phyloP scores from a whole-genome alignment of 2,329 filamentous ascomycete genomes.

The Pseudogymnoascus sp. region DNA sequence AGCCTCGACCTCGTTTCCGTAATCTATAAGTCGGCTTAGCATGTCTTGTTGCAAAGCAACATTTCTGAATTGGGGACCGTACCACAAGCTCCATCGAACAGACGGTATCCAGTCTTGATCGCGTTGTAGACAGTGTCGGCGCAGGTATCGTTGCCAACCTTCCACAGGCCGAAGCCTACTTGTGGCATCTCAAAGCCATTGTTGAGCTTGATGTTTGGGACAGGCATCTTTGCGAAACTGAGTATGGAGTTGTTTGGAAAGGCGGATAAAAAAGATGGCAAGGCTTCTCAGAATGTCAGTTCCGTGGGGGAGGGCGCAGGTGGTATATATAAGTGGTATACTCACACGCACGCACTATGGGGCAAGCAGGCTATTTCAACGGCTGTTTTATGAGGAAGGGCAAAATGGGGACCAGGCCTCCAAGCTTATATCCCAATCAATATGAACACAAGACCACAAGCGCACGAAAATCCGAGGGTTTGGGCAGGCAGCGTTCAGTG shows the following conservation, averaged over 20 bases:
- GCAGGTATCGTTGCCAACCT: constrained; percentile 57
- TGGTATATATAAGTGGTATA: constrained; percentile 6
- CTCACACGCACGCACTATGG: neutral
- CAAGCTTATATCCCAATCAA: constrained; percentile 8
- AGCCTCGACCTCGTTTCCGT: constrained; percentile 74
- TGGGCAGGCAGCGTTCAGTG: neutral
- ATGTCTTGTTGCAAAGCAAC: neutral
- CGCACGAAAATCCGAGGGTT: neutral
- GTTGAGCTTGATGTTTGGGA: constrained; percentile 38
- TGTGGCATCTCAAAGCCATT: constrained; percentile 48
- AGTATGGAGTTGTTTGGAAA: neutral
- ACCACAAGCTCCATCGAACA: constrained; percentile 55
- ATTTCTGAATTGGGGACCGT: constrained; percentile 17
- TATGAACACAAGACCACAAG: constrained; percentile 6
- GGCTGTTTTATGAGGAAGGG: neutral
- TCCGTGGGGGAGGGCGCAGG: neutral
- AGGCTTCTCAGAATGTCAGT: neutral
- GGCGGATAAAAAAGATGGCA: neutral
- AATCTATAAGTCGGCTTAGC: constrained; percentile 45
- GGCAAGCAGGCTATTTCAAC: constrained; percentile 6
- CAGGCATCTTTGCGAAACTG: constrained; percentile 23
- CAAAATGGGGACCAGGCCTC: neutral
- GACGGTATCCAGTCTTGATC: constrained; percentile 53
- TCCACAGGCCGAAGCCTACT: constrained; percentile 63
- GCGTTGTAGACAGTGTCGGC: constrained; percentile 61